phyloP scores from a whole-genome alignment of 2,329 filamentous ascomycete genomes.

The Esteya vermicola region DNA sequence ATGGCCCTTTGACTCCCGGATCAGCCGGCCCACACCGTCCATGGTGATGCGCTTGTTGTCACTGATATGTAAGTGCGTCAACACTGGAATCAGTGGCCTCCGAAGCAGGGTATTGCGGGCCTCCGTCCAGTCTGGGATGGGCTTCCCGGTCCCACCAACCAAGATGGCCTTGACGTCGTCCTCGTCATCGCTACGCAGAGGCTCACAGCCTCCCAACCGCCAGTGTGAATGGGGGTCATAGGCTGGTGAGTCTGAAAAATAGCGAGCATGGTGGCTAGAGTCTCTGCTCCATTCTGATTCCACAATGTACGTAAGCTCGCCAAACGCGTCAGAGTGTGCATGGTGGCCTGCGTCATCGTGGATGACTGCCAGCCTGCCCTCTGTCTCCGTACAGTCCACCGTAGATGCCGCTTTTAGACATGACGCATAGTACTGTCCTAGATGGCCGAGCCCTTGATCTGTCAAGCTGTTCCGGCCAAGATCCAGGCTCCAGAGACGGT shows the following conservation, averaged over 20 bases:
- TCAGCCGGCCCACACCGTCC: constrained; percentile 25
- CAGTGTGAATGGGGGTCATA: constrained; percentile 18
- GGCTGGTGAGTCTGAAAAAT: constrained; percentile 32
- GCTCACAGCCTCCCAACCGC: constrained; percentile 21
- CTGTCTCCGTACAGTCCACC: constrained; percentile 22
- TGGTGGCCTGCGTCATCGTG: constrained; percentile 6
- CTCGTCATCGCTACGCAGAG: constrained; percentile 18
- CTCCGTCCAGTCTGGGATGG: constrained; percentile 8
- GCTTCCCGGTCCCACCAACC: constrained; percentile 11
- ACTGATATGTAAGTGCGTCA: constrained; percentile 42
- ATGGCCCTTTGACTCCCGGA: constrained; percentile 28
- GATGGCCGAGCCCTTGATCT: too few species aligned
- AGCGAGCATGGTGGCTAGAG: constrained; percentile 31
- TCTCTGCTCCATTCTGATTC: constrained; percentile 31
- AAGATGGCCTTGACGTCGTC: constrained; percentile 17
- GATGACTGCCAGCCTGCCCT: constrained; percentile 26
- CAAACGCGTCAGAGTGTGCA: constrained; percentile 20
- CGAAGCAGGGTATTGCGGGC: not conserved
- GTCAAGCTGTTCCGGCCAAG: constrained; percentile 36
- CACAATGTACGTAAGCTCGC: constrained; percentile 27
- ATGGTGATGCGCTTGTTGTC: constrained; percentile 29
- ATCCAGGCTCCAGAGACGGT: constrained; percentile 43
- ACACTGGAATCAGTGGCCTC: constrained; percentile 7
- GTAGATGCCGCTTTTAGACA: constrained; percentile 19
- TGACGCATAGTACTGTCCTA: too few species aligned